Conservation (phyloP, 2,329 filamentous ascomycete genomes). For the Aspergillus japonicus region DNA sequence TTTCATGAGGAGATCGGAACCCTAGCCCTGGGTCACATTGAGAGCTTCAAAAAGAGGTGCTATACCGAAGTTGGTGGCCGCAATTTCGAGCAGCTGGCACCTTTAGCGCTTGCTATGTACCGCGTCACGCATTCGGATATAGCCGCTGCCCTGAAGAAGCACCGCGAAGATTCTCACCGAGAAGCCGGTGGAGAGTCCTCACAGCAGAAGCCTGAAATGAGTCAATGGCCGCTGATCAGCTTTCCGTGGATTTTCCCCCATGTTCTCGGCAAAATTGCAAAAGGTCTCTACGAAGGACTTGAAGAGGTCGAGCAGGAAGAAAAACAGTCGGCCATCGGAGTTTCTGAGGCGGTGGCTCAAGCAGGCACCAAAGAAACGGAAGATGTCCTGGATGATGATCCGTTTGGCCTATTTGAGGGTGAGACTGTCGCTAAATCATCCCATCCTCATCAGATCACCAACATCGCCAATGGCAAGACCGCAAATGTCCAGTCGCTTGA, state of each 20-base stretch:
- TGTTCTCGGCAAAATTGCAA: conserved; percentile 69
- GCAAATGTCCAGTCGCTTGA: conserved; percentile 16
- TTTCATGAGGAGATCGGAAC: conserved; percentile 77
- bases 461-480: neutral
- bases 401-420: conserved; percentile 16
- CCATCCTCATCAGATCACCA: neutral
- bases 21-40: conserved; percentile 64
- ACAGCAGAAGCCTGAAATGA: conserved; percentile 15
- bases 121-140: conserved; percentile 73
- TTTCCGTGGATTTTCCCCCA: conserved; percentile 89
- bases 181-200: conserved; percentile 16
- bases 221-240: conserved; percentile 75
- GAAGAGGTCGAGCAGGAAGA: conserved; percentile 5
- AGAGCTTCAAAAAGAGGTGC: conserved; percentile 67
- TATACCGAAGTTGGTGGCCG: conserved; percentile 62
- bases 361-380: neutral
- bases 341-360: neutral
- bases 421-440: neutral
- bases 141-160: conserved; percentile 56
- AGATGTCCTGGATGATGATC: conserved; percentile 14
- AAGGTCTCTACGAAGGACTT: conserved; percentile 32
- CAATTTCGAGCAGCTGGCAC: conserved; percentile 60
- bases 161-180: conserved; percentile 27
- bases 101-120: conserved; percentile 86
- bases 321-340: neutral